Percentiles rank a stretch among this genome's conserved stretches.
These are phyloP conservation scores for Tetrapisispora pingtungensis DNA, from an alignment of 805 yeast genomes.

Conservation along the genomic window DNA sequence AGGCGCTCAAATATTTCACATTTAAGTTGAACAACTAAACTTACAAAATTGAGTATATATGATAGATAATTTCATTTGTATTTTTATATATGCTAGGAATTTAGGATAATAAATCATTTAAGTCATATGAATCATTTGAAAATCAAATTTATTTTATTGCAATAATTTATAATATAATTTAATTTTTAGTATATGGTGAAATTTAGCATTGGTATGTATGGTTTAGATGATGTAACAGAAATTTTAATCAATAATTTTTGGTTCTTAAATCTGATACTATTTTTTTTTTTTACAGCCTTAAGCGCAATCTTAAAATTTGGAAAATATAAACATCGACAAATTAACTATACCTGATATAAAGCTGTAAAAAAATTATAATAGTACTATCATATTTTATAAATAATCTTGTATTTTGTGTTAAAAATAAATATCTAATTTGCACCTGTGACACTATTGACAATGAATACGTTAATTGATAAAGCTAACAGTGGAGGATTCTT, in stretches of 20 bases:
- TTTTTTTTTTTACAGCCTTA: background rate
- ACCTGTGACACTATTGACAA: background rate
- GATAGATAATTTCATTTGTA: background rate
- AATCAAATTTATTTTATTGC: background rate
- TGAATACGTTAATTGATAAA: constrained; percentile 16
- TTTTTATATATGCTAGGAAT: background rate
- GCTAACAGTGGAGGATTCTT: constrained; percentile 17
- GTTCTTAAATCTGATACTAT: no score
- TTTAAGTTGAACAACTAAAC: constrained; percentile 8
- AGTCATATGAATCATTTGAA: background rate
- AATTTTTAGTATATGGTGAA: no score
- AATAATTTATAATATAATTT: no score
- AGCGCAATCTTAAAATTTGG: background rate
- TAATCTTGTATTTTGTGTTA: no score
- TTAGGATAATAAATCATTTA: background rate
- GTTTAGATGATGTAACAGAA: no score
- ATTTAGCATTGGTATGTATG: no score
- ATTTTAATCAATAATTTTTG: no score
- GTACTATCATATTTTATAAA: no score
- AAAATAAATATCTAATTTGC: no score
- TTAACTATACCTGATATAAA: no score
- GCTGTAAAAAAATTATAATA: no score
- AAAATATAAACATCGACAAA: background rate
- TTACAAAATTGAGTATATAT: background rate
- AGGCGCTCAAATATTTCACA: constrained; percentile 21